Evolutionary conservation across 1,284 basidiomycete species (phyloP).

Genomic region (Ustilago loliicola): DNA sequence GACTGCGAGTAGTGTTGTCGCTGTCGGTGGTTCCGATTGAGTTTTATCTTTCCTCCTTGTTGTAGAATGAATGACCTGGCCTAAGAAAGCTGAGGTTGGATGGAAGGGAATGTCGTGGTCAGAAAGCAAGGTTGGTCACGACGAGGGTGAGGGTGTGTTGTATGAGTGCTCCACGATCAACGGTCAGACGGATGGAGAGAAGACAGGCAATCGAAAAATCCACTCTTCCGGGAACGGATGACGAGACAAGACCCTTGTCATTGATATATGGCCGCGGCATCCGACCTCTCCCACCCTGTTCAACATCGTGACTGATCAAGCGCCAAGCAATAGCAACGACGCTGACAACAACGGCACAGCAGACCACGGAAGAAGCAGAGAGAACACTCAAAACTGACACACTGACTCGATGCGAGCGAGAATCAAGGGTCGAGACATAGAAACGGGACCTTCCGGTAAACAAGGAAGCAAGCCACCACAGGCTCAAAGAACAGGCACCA

Average conservation of each 20-base stretch:
- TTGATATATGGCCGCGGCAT: background rate
- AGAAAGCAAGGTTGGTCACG: background rate
- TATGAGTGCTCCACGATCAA: no score
- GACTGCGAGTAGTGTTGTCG: slow-evolving; percentile 1
- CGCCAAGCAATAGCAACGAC: no score
- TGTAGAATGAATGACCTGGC: no score
- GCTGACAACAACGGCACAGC: no score
- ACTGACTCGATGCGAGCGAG: no score
- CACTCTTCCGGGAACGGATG: background rate
- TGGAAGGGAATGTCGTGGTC: background rate
- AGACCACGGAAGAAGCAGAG: no score
- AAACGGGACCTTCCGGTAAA: background rate
- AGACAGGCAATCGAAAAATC: background rate
- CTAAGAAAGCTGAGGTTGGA: no score
- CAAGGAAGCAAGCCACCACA: background rate
- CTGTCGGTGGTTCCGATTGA: background rate
- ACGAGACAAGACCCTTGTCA: slow-evolving; percentile 7
- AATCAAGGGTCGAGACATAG: background rate
- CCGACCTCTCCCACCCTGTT: no score
- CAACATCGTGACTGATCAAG: no score
- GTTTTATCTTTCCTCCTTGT: background rate
- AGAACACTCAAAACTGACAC: no score
- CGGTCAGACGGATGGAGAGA: background rate
- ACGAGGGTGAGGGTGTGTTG: background rate
- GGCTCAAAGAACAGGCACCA: background rate